Evolutionary conservation across 805 yeast genomes (phyloP).

Genomic region (Alloascoidea hylecoeti): DNA sequence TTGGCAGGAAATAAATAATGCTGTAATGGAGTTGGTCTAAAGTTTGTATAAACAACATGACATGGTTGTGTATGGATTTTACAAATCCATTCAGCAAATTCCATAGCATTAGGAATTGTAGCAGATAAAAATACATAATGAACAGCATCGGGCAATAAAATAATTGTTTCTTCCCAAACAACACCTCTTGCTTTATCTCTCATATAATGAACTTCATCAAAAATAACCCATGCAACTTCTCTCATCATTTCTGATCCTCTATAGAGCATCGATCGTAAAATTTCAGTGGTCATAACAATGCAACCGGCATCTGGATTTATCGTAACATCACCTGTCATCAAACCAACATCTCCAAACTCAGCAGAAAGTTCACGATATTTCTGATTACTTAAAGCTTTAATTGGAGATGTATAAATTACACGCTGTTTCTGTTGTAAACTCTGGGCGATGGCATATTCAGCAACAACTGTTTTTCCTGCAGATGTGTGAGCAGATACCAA

Average conservation of each 20-base stretch:
- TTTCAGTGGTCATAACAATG: slow-evolving; percentile 97
- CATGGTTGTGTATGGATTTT: slow-evolving; percentile 93
- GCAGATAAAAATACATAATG: slow-evolving; percentile 90
- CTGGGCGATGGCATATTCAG: slow-evolving; percentile 94
- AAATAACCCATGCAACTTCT: slow-evolving; percentile 97
- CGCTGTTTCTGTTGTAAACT: slow-evolving; percentile 84
- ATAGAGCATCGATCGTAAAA: slow-evolving; percentile 90
- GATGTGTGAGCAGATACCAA: slow-evolving; percentile 96
- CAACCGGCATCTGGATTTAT: slow-evolving; percentile 98
- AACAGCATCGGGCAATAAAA: slow-evolving; percentile 89
- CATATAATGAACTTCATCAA: slow-evolving; percentile 98
- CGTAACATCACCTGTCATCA: slow-evolving; percentile 98
- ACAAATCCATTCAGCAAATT: slow-evolving; percentile 97
- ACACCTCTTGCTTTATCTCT: slow-evolving; percentile 97
- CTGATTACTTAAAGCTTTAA: slow-evolving; percentile 89
- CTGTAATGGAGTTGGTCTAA: slow-evolving; percentile 97
- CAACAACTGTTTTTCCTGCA: slow-evolving; percentile 95
- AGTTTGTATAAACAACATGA: slow-evolving; percentile 96
- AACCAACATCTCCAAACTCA: slow-evolving; percentile 92
- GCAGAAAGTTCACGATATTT: slow-evolving; percentile 85
- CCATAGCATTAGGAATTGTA: slow-evolving; percentile 96
- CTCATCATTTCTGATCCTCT: slow-evolving; percentile 97
- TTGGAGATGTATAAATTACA: slow-evolving; percentile 91
- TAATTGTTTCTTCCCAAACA: slow-evolving; percentile 98
- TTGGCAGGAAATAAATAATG: slow-evolving; percentile 97